phyloP scores from a whole-genome alignment of 2,329 filamentous ascomycete genomes.

The Fusarium scirpi region DNA sequence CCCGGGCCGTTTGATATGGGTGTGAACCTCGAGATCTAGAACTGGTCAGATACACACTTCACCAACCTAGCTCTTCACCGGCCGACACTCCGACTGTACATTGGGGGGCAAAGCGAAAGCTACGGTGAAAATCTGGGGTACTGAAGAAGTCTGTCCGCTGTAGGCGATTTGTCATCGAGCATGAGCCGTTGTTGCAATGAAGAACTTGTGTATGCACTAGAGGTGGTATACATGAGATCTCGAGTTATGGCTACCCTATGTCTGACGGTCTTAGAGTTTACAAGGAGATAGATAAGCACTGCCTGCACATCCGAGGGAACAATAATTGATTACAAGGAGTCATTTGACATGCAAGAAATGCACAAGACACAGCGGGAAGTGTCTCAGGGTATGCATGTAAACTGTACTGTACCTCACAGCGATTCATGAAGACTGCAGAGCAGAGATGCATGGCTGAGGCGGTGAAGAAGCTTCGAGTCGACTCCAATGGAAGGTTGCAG shows the following conservation, averaged over 20 bases:
- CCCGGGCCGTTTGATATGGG: conserved; percentile 29
- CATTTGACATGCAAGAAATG: conserved; percentile 25
- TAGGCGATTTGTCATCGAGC: conserved; percentile 27
- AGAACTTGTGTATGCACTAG: neutral
- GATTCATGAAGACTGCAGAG: conserved; percentile 21
- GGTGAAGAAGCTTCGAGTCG: conserved; percentile 24
- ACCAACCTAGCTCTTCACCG: conserved; percentile 9
- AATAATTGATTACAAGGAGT: neutral
- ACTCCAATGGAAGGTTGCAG: conserved; percentile 7
- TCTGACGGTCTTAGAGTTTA: conserved; percentile 1
- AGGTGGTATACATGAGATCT: neutral
- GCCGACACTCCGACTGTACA: conserved; percentile 5
- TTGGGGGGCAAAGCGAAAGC: conserved; percentile 5
- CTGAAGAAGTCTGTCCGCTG: neutral
- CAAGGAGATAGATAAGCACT: conserved; percentile 20
- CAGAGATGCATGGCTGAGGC: conserved; percentile 35
- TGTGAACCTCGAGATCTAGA: conserved; percentile 29
- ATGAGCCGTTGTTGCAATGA: conserved; percentile 11
- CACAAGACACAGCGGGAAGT: conserved; percentile 27
- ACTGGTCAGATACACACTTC: conserved; percentile 35
- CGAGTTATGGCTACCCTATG: conserved; percentile 28
- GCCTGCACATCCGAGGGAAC: conserved; percentile 13
- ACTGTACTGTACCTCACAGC: conserved; percentile 22
- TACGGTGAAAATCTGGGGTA: neutral
- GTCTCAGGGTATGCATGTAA: conserved; percentile 25